Base-by-base conservation (phyloP, 2,329 filamentous ascomycete species). In the Beauveria pseudobassiana region DNA sequence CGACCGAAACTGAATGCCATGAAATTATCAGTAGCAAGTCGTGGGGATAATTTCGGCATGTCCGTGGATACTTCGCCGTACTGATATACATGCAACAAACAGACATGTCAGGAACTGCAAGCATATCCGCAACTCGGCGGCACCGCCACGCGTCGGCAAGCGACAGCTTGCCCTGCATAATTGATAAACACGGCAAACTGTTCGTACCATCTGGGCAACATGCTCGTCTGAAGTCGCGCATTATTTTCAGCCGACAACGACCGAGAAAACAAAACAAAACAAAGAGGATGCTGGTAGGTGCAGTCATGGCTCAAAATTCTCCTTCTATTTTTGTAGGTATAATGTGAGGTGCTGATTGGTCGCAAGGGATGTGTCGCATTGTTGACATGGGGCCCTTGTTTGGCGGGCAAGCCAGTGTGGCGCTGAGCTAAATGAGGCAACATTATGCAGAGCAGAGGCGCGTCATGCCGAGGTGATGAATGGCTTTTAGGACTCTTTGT, bases 361-460 rank as follows among this genome's bases (percentile, higher is more conserved):
- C 18, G 55, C n/a, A 34, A 6, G 8, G 55, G 8, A 20, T 14
- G 22, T 16, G 26, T n/a, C 16, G 30, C 55, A 38, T 58, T 48
- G 45, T 40, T 48, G 43, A 49, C 53, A 56, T 56, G 55, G 55
- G 45, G 42, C 28, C 55, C 55, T 38, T 49, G 45, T 16, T 26
- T 18, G 45, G 43, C 55, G 14, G 34, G 55, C 14, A 34, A n/a
- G 16, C 10, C 7, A 52, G 24, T 34, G 48, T 59, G 57, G 46
- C 57, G 16, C 45, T 38, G n/a, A 24, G 46, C 46, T 30, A 59
- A 59, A 59, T 59, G 57, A 52, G 57, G 57, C 5, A 52, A n/a
- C 22, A 45, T 59, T 59, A 59, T 59, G 57, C 57, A 57, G 42
- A 48, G 43, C 52, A 50, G 46, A 26, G 46, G 38, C 48, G 56